Base-by-base conservation (phyloP, 257 asterid species). In the Plantago ovata region DNA sequence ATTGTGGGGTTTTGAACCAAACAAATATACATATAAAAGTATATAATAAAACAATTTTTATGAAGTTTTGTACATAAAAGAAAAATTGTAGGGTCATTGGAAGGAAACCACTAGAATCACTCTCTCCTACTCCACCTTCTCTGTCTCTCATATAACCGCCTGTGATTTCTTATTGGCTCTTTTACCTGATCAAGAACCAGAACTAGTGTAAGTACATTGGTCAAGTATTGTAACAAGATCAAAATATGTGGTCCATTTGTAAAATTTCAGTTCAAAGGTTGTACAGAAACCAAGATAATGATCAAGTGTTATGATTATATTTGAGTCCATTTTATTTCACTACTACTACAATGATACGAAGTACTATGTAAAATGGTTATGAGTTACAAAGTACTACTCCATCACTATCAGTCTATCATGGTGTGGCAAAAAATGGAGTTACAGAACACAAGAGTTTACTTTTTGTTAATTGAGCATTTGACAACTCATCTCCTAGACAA, bases 151-250 rank as follows among this genome's bases (percentile, higher is more conserved):
- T 48, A 36, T 70, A 80, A 83, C 91, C 76, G 79, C 77, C 84
- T 75, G 79, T 75, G 74, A 47, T 60, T 72, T 77, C 70, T 66
- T 21, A 79, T 82, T 79, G 84, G 90, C 64, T 43, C 53, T 43
- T 59, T 58, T 5, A 23, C 42, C 38, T 12, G 32, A 24, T 2
- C 3, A 53, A 15, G 24, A 53, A 53, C 10, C 14, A n/a, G 13
- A 15, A n/a, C 14, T 21, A 53, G 22, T 24, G 42, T 14, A n/a
- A 33, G 40, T 53, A 24, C 59, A 22, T 18, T 50, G 11, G 7
- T 53, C 42, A 24, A 32, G 13, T 53, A 38, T 23, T 24, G 19
- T 2, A 53, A 53, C 14, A 2, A 3, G 28, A 22, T 1, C 40
- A 53, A 28, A 28, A 28, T 28, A 3, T 28, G 36, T 28, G 36